Evolutionary conservation across 257 asterid species (phyloP).

Genomic region (Solanum medicagineum): DNA sequence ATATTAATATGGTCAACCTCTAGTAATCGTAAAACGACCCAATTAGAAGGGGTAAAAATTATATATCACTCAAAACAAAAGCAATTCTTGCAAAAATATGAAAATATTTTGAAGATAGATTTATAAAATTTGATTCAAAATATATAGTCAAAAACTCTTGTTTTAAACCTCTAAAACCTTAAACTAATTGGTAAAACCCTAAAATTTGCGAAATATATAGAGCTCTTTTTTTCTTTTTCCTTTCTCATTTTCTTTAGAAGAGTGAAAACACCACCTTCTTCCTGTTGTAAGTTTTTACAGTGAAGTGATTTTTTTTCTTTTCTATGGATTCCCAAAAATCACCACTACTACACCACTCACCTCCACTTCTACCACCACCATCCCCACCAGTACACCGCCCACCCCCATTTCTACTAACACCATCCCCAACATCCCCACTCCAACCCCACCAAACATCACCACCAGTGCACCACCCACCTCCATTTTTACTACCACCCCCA

Average conservation of each 20-base stretch:
- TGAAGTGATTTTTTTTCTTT: neutral
- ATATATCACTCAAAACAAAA: neutral
- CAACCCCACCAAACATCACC: constrained; percentile 8
- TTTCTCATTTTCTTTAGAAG: neutral
- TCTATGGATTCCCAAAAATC: constrained; percentile 39
- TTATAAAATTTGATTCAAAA: neutral
- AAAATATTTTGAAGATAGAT: too few relatives aligned
- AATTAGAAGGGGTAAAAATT: neutral
- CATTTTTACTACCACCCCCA: neutral
- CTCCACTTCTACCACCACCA: neutral
- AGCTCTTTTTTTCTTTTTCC: neutral
- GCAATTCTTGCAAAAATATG: neutral
- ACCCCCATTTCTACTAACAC: neutral
- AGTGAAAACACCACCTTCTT: neutral
- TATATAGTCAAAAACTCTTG: neutral
- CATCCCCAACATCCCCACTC: neutral
- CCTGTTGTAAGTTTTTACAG: neutral
- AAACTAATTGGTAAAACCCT: neutral
- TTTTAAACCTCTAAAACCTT: neutral
- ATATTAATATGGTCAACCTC: neutral
- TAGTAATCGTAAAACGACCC: neutral
- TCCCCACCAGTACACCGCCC: too few relatives aligned
- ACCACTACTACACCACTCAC: constrained; percentile 9
- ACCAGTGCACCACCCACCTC: constrained; percentile 4
- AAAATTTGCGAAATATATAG: neutral